Evolutionary conservation across 345 rosid species (phyloP), one percentile per base, ranked within the genome.

Genomic region (Excoecaria agallocha): DNA sequence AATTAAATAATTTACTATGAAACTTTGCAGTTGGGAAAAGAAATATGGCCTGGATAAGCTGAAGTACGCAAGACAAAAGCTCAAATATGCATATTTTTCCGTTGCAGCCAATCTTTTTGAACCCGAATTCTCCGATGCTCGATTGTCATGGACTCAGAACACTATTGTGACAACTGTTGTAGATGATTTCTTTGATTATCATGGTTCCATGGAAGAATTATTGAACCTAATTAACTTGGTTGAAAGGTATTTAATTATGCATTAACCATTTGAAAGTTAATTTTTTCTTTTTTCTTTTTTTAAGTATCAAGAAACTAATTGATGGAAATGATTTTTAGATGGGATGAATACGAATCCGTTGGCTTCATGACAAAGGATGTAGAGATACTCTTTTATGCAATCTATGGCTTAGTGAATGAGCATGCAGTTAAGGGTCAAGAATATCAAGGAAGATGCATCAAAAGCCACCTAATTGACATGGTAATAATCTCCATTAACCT

Each of bases 81-180:
- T 68, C 2, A 51, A 9, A 52, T 59, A 57, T 49, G 48, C 50
- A 0, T 59, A 11, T 46, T 75, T 75, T 37, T 63, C 78, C 15
- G 35, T 25, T 22, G 66, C 72, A 13, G 25, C 73, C 9, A n/a
- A 58, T 5, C 66, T 49, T 46, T 58, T n/a, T n/a, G 20, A 55
- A 3, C 78, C 72, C 35, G 57, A 66, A 13, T 19, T 25, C 49
- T 45, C 50, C 0, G 67, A 74, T 30, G 78, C 78, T 66, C 63
- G 78, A 20, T 56, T 59, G 39, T 56, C 78, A 7, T 66, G 70
- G 78, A 61, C 78, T 22, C 69, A 74, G 59, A 57, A 67, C n/a
- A 15, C 67, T 30, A 66, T 67, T 20, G 57, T 74, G 8, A 55
- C 61, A 16, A 74, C 78, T 15, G 43, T 74, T 35, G 25, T 74